These are phyloP conservation scores for Tremellales sp. DNA, from an alignment of 1,284 basidiomycete species.

Conservation along the genomic window DNA sequence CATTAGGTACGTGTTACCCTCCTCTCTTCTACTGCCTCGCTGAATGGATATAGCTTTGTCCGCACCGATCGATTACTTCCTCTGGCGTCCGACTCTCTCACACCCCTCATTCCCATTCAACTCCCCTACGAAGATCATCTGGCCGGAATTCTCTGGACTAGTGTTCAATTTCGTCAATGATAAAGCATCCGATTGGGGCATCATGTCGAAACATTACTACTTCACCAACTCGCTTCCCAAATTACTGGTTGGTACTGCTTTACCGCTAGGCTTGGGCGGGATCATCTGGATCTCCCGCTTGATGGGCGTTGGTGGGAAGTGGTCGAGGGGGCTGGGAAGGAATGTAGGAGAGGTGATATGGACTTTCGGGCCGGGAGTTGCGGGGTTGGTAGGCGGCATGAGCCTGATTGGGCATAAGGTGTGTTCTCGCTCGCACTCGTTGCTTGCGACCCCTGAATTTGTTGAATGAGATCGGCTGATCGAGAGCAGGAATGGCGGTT, in stretches of 20 bases:
- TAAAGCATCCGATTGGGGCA: conserved; percentile 87
- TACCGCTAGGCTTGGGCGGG: conserved; percentile 59
- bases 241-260: conserved; percentile 61
- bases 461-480: no score
- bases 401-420: conserved; percentile 74
- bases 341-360: conserved; percentile 10
- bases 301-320: not conserved
- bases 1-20: conserved; percentile 55
- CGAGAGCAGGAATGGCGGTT: conserved; percentile 95
- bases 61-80: conserved; percentile 71
- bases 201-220: conserved; percentile 70
- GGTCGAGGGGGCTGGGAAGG: conserved; percentile 1
- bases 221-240: conserved; percentile 69
- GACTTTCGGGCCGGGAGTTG: conserved; percentile 49
- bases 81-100: conserved; percentile 59
- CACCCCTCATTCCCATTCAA: conserved; percentile 34
- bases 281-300: conserved; percentile 43
- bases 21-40: conserved; percentile 1
- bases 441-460: no score
- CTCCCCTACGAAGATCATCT: conserved; percentile 55
- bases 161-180: conserved; percentile 86
- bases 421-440: no score
- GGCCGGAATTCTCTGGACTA: conserved; percentile 80
- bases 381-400: conserved; percentile 62
- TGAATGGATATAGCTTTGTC: conserved; percentile 58